These are phyloP conservation scores for Serendipita sp. DNA, from an alignment of 768 basidiomycete species.

Conservation along the genomic window DNA sequence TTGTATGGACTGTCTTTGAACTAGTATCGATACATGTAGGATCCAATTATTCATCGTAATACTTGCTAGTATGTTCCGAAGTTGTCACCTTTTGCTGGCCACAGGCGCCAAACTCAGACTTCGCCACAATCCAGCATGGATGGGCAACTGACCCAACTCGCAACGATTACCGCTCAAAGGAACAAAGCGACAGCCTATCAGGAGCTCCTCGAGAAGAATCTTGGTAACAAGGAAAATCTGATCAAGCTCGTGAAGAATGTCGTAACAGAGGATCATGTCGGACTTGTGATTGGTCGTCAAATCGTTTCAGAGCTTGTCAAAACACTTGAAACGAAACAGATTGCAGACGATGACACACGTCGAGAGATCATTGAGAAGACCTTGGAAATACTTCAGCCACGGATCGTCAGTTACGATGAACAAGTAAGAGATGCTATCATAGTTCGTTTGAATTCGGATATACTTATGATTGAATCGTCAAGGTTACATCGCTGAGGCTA, in stretches of 20 bases:
- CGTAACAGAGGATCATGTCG: slow-evolving; percentile 63
- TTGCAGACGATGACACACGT: slow-evolving; percentile 38
- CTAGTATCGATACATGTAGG: too few relatives aligned
- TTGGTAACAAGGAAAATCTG: slow-evolving; percentile 33
- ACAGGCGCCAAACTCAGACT: background rate
- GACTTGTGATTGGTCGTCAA: slow-evolving; percentile 77
- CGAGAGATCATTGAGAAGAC: slow-evolving; percentile 65
- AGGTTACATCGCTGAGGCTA: slow-evolving; percentile 74
- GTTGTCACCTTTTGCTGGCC: too few relatives aligned
- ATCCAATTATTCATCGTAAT: too few relatives aligned
- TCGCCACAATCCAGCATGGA: slow-evolving; percentile 32
- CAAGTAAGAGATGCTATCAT: slow-evolving; percentile 37
- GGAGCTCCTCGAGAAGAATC: slow-evolving; percentile 45
- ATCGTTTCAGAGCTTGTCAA: slow-evolving; percentile 74
- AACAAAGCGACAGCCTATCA: slow-evolving; percentile 69
- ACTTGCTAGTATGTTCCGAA: too few relatives aligned
- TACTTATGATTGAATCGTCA: background rate
- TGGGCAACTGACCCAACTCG: slow-evolving; percentile 41
- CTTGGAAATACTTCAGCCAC: slow-evolving; percentile 49
- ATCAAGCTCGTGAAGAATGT: slow-evolving; percentile 55
- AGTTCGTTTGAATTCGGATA: background rate
- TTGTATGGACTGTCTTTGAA: too few relatives aligned
- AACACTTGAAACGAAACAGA: slow-evolving; percentile 36
- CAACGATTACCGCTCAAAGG: slow-evolving; percentile 48
- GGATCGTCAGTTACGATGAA: slow-evolving; percentile 86